Conservation (phyloP, 176 grass and related monocot genomes). For the Carex cristatella region DNA sequence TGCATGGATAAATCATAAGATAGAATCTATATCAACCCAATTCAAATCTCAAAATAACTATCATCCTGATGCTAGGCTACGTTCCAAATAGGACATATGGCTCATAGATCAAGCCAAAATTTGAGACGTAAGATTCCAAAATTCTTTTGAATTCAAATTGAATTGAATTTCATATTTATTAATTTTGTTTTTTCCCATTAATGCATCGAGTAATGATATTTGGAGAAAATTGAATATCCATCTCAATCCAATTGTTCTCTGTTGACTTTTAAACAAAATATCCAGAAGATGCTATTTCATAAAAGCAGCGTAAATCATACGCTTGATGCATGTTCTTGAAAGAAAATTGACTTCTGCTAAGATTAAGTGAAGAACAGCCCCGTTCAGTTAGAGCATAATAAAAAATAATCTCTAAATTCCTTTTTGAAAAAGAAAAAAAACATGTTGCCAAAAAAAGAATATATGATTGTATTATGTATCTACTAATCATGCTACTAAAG, state of each 20-base stretch:
- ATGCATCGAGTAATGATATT: neutral
- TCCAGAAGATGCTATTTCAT: neutral
- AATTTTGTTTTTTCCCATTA: neutral
- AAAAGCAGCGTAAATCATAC: neutral
- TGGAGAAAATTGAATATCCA: neutral
- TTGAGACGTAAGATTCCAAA: constrained; percentile 7
- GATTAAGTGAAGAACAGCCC: neutral
- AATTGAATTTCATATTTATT: neutral
- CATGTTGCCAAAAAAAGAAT: constrained; percentile 18
- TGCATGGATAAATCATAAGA: neutral
- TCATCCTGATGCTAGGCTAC: neutral
- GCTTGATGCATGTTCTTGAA: neutral
- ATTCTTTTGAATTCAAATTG: neutral
- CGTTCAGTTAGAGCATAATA: neutral
- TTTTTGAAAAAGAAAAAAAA: neutral
- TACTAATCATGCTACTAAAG: too few relatives aligned
- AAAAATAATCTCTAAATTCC: neutral
- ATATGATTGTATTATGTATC: neutral
- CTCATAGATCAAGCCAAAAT: constrained; percentile 7
- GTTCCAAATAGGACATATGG: neutral
- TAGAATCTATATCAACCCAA: neutral
- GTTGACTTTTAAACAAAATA: neutral
- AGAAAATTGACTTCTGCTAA: neutral
- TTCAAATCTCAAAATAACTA: constrained; percentile 1
- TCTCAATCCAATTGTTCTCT: neutral